Evolutionary conservation across 108 stramenopile genomes (phyloP).

Genomic region (Aurantiochytrium sp.): DNA sequence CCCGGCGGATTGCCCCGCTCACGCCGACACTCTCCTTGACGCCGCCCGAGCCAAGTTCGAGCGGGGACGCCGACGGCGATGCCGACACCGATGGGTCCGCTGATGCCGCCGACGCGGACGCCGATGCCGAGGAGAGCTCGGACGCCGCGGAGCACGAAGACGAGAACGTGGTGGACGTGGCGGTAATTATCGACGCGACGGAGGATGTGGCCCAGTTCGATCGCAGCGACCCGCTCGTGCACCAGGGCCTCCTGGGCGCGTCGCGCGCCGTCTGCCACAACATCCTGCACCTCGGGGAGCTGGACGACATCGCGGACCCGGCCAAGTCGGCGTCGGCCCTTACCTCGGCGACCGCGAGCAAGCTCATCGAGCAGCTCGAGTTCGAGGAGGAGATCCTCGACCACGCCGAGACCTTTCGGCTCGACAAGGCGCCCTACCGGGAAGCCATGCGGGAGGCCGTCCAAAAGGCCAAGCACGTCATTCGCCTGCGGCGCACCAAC

Average conservation of each 20-base stretch:
- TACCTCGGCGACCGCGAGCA: neutral
- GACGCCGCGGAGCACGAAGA: neutral
- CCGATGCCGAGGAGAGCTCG: neutral
- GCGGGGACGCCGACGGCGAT: neutral
- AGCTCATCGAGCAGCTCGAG: constrained; percentile 11
- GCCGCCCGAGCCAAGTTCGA: too few relatives aligned
- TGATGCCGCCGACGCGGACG: neutral
- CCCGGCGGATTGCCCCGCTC: too few relatives aligned
- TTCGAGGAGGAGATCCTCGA: neutral
- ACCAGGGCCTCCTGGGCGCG: neutral
- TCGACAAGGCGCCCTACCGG: neutral
- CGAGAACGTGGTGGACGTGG: neutral
- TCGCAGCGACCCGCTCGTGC: neutral
- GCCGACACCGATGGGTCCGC: neutral
- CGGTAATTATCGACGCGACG: neutral
- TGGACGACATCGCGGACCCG: neutral
- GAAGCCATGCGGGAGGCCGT: neutral
- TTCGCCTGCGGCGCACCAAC: neutral
- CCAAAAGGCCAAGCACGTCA: neutral
- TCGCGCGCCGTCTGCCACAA: neutral
- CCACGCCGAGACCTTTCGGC: neutral
- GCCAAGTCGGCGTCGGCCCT: neutral
- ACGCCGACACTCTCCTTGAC: too few relatives aligned
- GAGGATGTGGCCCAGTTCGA: neutral
- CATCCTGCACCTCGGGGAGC: neutral